A percentile compares a stretch with the other conserved stretches of the same genome.
These are phyloP conservation scores for Lycium barbarum DNA, from an alignment of 257 asterid species.

Conservation along the genomic window DNA sequence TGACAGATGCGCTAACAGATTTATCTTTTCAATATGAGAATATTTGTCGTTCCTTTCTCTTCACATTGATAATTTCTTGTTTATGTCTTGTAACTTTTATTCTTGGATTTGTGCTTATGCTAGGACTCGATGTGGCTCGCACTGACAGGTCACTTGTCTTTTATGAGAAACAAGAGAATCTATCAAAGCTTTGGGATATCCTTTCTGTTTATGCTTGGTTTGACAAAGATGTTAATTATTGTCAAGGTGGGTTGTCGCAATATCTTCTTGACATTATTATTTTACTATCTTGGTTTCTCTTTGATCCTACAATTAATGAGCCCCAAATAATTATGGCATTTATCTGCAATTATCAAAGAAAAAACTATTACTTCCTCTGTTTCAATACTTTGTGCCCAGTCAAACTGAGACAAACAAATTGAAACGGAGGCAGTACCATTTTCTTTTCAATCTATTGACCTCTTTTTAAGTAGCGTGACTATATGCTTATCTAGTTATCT, in stretches of 20 bases:
- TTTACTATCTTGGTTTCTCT: not conserved
- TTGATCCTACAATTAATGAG: not conserved
- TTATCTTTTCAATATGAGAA: not conserved
- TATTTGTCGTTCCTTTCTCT: constrained; percentile 14
- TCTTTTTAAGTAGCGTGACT: not conserved
- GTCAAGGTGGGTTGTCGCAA: constrained; percentile 73
- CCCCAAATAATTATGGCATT: not conserved
- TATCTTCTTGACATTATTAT: not conserved
- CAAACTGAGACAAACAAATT: too few species aligned
- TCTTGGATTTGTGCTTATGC: constrained; percentile 29
- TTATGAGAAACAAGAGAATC: constrained; percentile 81
- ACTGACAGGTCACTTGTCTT: constrained; percentile 85
- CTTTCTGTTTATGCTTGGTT: constrained; percentile 89
- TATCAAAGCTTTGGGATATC: constrained; percentile 92
- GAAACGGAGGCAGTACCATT: too few species aligned
- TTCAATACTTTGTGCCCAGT: too few species aligned
- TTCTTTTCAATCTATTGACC: too few species aligned
- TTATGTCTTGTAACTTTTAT: constrained; percentile 25
- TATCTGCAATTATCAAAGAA: too few species aligned
- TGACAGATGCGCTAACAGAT: not conserved
- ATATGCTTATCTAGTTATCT: not conserved
- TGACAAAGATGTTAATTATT: constrained; percentile 87
- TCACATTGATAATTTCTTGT: constrained; percentile 24
- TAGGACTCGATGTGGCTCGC: constrained; percentile 94
- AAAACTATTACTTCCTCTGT: not conserved